These are phyloP conservation scores for Paramecium sexaurelia DNA, from an alignment of 73 alveolate species.

Conservation along the genomic window DNA sequence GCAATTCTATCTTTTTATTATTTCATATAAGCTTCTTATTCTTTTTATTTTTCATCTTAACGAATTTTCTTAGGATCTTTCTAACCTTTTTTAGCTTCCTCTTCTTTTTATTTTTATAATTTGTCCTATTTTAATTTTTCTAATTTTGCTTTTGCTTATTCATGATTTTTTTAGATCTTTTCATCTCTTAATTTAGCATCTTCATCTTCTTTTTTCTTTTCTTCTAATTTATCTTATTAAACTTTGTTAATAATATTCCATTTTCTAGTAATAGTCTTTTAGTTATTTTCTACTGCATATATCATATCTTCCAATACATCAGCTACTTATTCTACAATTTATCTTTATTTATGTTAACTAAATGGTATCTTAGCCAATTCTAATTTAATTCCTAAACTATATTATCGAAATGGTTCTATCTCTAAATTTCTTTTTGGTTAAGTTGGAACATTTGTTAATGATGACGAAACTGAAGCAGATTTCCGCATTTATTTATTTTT, in stretches of 20 bases:
- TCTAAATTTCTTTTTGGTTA: not conserved
- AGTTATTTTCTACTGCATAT: conserved; percentile 32
- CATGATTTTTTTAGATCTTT: conserved; percentile 13
- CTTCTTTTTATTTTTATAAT: not conserved
- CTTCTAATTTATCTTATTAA: not conserved
- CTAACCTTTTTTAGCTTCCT: not conserved
- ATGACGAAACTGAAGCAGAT: not conserved
- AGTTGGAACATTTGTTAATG: not conserved
- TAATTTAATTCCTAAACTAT: not conserved
- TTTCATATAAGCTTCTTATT: conserved; percentile 10
- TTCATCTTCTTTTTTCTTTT: not conserved
- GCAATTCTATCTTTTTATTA: not conserved
- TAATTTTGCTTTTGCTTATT: not conserved
- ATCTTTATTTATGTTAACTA: not conserved
- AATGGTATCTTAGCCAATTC: conserved; percentile 43
- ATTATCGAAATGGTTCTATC: conserved; percentile 46
- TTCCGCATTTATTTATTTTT: not conserved
- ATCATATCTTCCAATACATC: conserved; percentile 37
- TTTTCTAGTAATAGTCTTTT: not conserved
- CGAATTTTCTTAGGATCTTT: not conserved
- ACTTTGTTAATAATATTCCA: conserved; percentile 1
- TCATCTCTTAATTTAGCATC: not conserved
- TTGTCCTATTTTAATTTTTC: conserved; percentile 10
- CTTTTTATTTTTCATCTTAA: not conserved
- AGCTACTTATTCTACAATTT: conserved; percentile 9